Conservation (phyloP, 2,329 filamentous ascomycete genomes). For the Rhexocercosporidium sp. region DNA sequence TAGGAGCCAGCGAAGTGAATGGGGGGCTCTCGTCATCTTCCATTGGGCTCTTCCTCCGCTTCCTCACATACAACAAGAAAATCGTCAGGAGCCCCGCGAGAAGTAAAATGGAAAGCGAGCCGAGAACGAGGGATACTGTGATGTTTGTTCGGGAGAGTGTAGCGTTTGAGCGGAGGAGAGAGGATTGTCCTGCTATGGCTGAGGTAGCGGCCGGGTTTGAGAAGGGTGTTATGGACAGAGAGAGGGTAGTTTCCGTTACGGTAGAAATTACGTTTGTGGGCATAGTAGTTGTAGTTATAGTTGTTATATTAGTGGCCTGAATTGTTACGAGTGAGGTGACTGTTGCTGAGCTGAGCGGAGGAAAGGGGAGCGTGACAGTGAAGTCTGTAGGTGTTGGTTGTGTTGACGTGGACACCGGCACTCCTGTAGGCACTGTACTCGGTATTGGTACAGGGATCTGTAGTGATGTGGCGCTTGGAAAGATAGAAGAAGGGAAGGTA, state of each 20-base stretch:
- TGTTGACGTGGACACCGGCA: neutral
- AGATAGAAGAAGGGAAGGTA: neutral
- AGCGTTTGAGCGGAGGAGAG: slow-evolving; percentile 17
- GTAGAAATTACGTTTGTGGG: slow-evolving; percentile 9
- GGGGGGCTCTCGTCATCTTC: slow-evolving; percentile 15
- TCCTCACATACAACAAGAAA: slow-evolving; percentile 16
- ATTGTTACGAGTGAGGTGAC: neutral
- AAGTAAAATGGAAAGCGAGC: slow-evolving; percentile 12
- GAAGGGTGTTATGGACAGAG: slow-evolving; percentile 13
- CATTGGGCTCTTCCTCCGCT: neutral
- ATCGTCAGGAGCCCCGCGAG: slow-evolving; percentile 7
- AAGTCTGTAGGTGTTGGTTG: slow-evolving; percentile 8
- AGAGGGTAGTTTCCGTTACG: slow-evolving; percentile 5
- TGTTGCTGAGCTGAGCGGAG: slow-evolving; percentile 6
- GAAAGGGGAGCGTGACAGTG: neutral
- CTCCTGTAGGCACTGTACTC: neutral
- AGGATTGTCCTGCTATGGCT: slow-evolving; percentile 6
- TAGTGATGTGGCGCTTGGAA: neutral
- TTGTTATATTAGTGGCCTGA: neutral
- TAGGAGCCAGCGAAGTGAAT: slow-evolving; percentile 19
- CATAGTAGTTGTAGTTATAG: slow-evolving; percentile 9
- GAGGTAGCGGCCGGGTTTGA: slow-evolving; percentile 14
- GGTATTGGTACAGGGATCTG: neutral
- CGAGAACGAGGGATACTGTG: slow-evolving; percentile 19
- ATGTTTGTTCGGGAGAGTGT: slow-evolving; percentile 15